Base-by-base conservation (phyloP, 176 grass and related monocot species). In the Oryza meyeriana region DNA sequence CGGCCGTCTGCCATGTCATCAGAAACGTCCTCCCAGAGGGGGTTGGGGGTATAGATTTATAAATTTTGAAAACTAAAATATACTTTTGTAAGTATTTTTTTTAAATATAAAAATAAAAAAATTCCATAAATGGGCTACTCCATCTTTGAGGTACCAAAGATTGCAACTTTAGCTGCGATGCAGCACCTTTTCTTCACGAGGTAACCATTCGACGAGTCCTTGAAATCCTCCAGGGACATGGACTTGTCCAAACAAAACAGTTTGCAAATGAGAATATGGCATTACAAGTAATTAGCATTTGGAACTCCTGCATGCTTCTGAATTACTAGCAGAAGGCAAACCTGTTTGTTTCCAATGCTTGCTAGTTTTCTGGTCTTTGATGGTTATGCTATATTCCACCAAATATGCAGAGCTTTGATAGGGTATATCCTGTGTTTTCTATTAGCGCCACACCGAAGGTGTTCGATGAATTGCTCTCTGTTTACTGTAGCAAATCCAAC, bases 161-260 rank as follows among this genome's bases (percentile, higher is more conserved):
- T 70, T 25, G 85, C 57, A 12, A 83, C 31, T 40, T 77, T 12
- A 2, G 26, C 66, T 72, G 64, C 57, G 27, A 87, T 20, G 79
- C 79, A 71, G 32, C 85, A 87, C 25, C 63, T 87, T 0, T 12
- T 27, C 27, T 87, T 83, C 41, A 87, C 57, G 17, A 87, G 79
- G 33, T 64, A 87, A 41, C 73, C 86, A 7, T 88, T 83, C n/a
- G 79, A 50, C 1, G 79, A 38, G 41, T 83, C 26, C 66, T 71
- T 78, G 31, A 87, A 87, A 77, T 87, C 66, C 61, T 83, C 73
- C 74, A 65, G 31, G 0, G 74, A 41, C 24, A 87, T 65, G 57
- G 83, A 83, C n/a, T 87, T 87, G 44, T 71, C 25, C n/a, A 27
- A 72, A 17, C 16, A 10, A 44, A 69, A 61, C 13, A 34, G 14